Percentiles rank a stretch among this genome's conserved stretches.
phyloP scores from a whole-genome alignment of 1,284 basidiomycete genomes.

The Trichosporon faecale region DNA sequence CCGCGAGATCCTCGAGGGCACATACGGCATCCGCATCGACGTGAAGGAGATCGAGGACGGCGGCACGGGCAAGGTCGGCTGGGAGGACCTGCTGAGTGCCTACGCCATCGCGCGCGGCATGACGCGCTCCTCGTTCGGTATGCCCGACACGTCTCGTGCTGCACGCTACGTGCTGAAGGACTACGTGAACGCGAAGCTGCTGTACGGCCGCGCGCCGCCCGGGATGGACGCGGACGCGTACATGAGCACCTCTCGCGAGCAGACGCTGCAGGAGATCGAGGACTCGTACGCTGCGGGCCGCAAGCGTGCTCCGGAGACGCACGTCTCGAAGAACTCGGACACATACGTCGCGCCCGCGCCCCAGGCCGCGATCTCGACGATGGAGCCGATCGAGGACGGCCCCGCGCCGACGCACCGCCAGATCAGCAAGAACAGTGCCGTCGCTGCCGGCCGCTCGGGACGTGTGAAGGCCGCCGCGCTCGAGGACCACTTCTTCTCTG shows the following conservation, averaged over 20 bases:
- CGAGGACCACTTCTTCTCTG: slow-evolving; percentile 80
- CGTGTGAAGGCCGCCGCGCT: slow-evolving; percentile 62
- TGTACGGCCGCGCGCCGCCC: slow-evolving; percentile 85
- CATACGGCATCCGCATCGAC: slow-evolving; percentile 81
- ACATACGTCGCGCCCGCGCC: slow-evolving; percentile 62
- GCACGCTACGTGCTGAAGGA: slow-evolving; percentile 94
- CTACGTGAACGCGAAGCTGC: slow-evolving; percentile 90
- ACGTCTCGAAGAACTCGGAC: slow-evolving; percentile 76
- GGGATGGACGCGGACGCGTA: slow-evolving; percentile 66
- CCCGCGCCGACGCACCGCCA: slow-evolving; percentile 18
- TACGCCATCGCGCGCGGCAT: slow-evolving; percentile 95
- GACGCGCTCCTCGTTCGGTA: slow-evolving; percentile 89
- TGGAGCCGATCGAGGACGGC: background rate
- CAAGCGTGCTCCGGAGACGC: slow-evolving; percentile 79
- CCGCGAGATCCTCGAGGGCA: slow-evolving; percentile 78
- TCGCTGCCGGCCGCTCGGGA: slow-evolving; percentile 44
- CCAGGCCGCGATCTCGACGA: background rate
- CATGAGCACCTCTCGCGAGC: slow-evolving; percentile 69
- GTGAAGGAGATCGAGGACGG: slow-evolving; percentile 73
- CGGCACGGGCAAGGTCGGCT: slow-evolving; percentile 71
- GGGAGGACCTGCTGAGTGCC: slow-evolving; percentile 78
- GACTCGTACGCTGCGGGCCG: slow-evolving; percentile 57
- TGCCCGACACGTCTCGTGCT: slow-evolving; percentile 92
- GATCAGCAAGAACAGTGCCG: slow-evolving; percentile 41
- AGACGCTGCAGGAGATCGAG: slow-evolving; percentile 59